A percentile compares a stretch with the other conserved stretches of the same genome.
Evolutionary conservation across 768 basidiomycete genomes (phyloP).

Genomic region (Tylopilus intermedius): DNA sequence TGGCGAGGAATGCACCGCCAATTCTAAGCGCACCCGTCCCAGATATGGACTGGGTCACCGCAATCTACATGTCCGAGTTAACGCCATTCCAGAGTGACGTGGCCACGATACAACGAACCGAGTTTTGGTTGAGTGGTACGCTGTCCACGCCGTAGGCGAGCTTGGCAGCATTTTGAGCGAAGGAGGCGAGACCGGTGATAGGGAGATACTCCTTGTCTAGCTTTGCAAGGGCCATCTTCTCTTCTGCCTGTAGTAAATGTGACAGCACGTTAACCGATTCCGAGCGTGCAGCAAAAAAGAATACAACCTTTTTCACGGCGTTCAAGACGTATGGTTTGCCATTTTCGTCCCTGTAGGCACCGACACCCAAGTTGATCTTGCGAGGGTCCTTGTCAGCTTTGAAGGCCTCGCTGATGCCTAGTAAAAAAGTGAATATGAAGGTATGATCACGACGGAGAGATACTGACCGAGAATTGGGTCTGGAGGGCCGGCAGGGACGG

Average conservation of each 20-base stretch:
- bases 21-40: constrained; percentile 97
- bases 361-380: constrained; percentile 98
- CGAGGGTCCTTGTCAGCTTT: constrained; percentile 88
- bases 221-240: constrained; percentile 55
- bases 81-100: not conserved
- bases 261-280: not conserved
- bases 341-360: constrained; percentile 88
- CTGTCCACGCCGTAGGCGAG: constrained; percentile 89
- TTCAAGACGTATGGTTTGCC: constrained; percentile 94
- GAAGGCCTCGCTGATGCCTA: constrained; percentile 91
- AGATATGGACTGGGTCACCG: constrained; percentile 90
- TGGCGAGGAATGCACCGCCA: constrained; percentile 86
- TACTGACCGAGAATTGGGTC: constrained; percentile 84
- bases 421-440: constrained; percentile 7
- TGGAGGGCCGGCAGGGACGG: constrained; percentile 82
- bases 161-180: constrained; percentile 82
- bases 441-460: not conserved
- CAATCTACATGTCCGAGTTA: constrained; percentile 45
- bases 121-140: constrained; percentile 60
- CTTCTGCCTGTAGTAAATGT: constrained; percentile 58
- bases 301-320: constrained; percentile 75
- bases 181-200: constrained; percentile 85
- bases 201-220: constrained; percentile 95
- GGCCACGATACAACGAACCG: constrained; percentile 47
- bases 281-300: not conserved